phyloP scores from a whole-genome alignment of 2,329 filamentous ascomycete genomes.

The Arthrinium phaeospermum region DNA sequence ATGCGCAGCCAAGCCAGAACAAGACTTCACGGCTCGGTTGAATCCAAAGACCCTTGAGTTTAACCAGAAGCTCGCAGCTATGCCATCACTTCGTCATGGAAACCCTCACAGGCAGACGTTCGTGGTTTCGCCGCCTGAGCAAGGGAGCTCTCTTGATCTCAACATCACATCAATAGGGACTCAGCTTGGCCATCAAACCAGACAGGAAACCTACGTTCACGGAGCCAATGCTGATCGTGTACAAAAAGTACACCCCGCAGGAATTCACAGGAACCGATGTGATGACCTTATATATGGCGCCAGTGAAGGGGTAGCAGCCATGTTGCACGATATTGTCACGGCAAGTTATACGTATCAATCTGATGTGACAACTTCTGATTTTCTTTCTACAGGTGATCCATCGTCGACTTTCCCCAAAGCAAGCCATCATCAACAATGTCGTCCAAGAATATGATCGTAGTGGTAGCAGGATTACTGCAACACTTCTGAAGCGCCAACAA shows the following conservation, averaged over 20 bases:
- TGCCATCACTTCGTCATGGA: background rate
- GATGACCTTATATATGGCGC: slow-evolving; percentile 9
- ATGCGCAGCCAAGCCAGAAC: background rate
- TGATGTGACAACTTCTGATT: background rate
- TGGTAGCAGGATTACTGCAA: slow-evolving; percentile 15
- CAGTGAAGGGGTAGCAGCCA: slow-evolving; percentile 1
- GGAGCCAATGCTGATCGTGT: background rate
- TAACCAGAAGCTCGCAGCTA: background rate
- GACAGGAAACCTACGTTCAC: background rate
- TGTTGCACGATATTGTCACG: slow-evolving; percentile 18
- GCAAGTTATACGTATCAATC: background rate
- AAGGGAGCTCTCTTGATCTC: background rate
- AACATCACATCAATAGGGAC: background rate
- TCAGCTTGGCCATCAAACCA: background rate
- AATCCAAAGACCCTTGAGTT: background rate
- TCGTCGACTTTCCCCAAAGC: slow-evolving; percentile 16
- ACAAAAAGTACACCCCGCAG: background rate
- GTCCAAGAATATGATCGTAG: slow-evolving; percentile 10
- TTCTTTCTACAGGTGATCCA: background rate
- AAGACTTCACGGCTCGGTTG: background rate
- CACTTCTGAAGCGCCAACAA: background rate
- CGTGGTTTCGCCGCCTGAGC: background rate
- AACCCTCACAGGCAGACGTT: background rate
- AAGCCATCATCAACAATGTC: background rate
- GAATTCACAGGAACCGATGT: background rate